Base-by-base conservation (phyloP, 23 red algal genomes). In the Gracilaria caudata region DNA sequence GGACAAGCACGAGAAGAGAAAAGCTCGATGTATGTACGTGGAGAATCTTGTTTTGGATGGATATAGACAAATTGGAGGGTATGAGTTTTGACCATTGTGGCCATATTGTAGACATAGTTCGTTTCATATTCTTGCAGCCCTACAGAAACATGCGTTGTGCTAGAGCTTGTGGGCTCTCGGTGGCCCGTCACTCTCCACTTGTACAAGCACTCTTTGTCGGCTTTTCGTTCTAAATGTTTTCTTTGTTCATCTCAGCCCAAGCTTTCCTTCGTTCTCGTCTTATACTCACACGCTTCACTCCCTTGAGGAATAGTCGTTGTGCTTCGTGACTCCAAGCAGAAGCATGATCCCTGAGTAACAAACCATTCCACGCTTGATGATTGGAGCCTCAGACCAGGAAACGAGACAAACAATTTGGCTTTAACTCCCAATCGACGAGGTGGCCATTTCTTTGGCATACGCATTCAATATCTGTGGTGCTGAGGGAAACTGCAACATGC, bases 31-130 rank as follows among this genome's bases (percentile, higher is more conserved):
- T 23, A 55, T 36, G 23, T 64, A 81, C 37, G 34, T 94, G 58
- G 44, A 75, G 19, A 77, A 82, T 33, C 80, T 77, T 43, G 82
- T 87, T 30, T n/a, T 36, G 26, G 58, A 86, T 35, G 92, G 72
- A 21, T 94, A 94, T 57, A 47, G 33, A 44, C 75, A 17, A 36
- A 94, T 94, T 51, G 92, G 92, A 21, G 92, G 92, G 11, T 81
- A 87, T 53, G 35, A 88, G 19, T 72, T 64, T 49, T 93, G 70
- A 78, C 38, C 70, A 11, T 16, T 4, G 38, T 28, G 70, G 70
- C 5, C 70, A 21, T 29, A 29, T 26, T 49, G 70, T 75, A 75
- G 70, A 75, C 37, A 75, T 43, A 49, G 47, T 75, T 75, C 49
- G n/a, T 75, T 75, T 71, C 65, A 71, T 71, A 49, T 24, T 75